Percentiles rank a stretch among this genome's conserved stretches.
phyloP scores from a whole-genome alignment of 768 basidiomycete genomes.

The Fibroporia radiculosa region DNA sequence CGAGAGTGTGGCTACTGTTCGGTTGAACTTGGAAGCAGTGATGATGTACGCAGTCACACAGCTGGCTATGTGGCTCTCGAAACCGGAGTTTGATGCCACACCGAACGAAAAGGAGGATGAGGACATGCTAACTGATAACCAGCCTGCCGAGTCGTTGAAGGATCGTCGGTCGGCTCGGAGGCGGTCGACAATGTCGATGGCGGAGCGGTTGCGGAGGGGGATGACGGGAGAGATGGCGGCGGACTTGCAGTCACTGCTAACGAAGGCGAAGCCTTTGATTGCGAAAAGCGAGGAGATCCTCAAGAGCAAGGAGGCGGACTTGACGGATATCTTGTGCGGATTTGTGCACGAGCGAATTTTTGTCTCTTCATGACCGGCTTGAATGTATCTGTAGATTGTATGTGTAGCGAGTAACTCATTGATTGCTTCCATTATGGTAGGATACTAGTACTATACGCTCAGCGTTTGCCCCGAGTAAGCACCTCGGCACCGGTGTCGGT shows the following conservation, averaged over 20 bases:
- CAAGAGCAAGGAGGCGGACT: slow-evolving; percentile 38
- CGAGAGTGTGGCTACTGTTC: slow-evolving; percentile 47
- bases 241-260: slow-evolving; percentile 61
- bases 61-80: slow-evolving; percentile 70
- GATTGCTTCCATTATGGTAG: background rate
- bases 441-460: background rate
- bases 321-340: slow-evolving; percentile 50
- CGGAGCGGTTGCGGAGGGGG: slow-evolving; percentile 61
- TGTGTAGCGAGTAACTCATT: background rate
- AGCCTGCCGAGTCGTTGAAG: slow-evolving; percentile 14
- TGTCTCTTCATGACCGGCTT: slow-evolving; percentile 3
- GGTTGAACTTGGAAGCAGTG: slow-evolving; percentile 59
- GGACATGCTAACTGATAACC: slow-evolving; percentile 17
- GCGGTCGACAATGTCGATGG: slow-evolving; percentile 40
- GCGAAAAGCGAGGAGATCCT: slow-evolving; percentile 47
- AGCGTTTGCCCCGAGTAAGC: background rate
- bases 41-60: slow-evolving; percentile 70
- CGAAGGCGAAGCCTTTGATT: slow-evolving; percentile 56
- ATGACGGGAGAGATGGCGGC: slow-evolving; percentile 77
- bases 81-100: slow-evolving; percentile 53
- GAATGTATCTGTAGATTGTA: background rate
- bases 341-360: slow-evolving; percentile 60
- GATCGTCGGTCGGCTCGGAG: slow-evolving; percentile 36
- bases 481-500: slow-evolving; percentile 5
- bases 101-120: slow-evolving; percentile 40